Percentiles rank a stretch among this genome's conserved stretches.
Conservation (phyloP, 1,139 yeast species). For the Sugiyamaella paludigena region DNA sequence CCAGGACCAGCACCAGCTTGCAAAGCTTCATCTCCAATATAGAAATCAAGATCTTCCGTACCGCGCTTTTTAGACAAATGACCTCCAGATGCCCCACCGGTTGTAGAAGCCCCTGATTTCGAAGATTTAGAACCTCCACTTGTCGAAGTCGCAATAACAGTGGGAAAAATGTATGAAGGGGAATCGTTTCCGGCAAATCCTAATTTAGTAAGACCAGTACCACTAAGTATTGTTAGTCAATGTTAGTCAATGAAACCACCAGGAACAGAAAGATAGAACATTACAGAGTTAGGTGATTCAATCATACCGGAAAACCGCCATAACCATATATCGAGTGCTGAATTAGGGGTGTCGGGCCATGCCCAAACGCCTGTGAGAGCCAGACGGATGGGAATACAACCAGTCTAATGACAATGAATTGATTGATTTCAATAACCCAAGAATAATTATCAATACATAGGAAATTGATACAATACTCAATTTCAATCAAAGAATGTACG, state of each 20-base stretch:
- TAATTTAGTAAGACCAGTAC: conserved; percentile 95
- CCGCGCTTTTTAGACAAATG: conserved; percentile 75
- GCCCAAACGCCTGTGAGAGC: too few relatives aligned
- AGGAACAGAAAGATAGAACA: neutral
- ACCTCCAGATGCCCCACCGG: conserved; percentile 28
- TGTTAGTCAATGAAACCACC: too few relatives aligned
- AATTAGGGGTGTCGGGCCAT: too few relatives aligned
- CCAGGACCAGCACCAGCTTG: conserved; percentile 81
- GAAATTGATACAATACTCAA: neutral
- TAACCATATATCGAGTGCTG: too few relatives aligned
- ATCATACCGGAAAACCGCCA: too few relatives aligned
- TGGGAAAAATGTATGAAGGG: conserved; percentile 95
- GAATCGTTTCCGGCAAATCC: conserved; percentile 99
- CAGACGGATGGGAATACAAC: too few relatives aligned
- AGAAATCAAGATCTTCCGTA: conserved; percentile 91
- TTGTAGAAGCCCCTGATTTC: conserved; percentile 34
- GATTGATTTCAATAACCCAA: too few relatives aligned
- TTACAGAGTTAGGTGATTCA: neutral
- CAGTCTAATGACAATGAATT: too few relatives aligned
- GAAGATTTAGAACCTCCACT: conserved; percentile 36
- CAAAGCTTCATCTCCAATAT: conserved; percentile 92
- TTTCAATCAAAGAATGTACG: too few relatives aligned
- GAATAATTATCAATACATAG: neutral
- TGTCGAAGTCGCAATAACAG: conserved; percentile 87
- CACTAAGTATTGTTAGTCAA: conserved; percentile 49